A percentile compares a stretch with the other conserved stretches of the same genome.
phyloP scores from a whole-genome alignment of 176 grass and related monocot genomes.

The Hordeum vulgare region MorexV3_pseudomolecules_assembly NC_058522.1:482808313-482808812 shows the following conservation, averaged over 20 bases:
- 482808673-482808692: background rate
- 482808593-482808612: background rate
- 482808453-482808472: slow-evolving; percentile 8
- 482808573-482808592: background rate
- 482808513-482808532: slow-evolving; percentile 7
- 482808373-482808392: background rate
- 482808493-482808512: background rate
- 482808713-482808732: background rate
- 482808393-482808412: background rate
- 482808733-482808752: background rate
- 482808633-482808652: background rate
- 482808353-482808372: background rate
- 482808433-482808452: background rate
- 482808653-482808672: background rate
- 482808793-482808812: too few relatives aligned
- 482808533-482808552: background rate
- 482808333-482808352: background rate
- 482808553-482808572: slow-evolving; percentile 1
- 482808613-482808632: background rate
- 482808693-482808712: background rate
- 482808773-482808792: too few relatives aligned
- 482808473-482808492: too few relatives aligned
- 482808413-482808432: background rate
- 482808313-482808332: background rate
- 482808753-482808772: too few relatives aligned